Evolutionary conservation across 108 stramenopile species (phyloP).

Genomic region (Schizochytrium sp.): DNA sequence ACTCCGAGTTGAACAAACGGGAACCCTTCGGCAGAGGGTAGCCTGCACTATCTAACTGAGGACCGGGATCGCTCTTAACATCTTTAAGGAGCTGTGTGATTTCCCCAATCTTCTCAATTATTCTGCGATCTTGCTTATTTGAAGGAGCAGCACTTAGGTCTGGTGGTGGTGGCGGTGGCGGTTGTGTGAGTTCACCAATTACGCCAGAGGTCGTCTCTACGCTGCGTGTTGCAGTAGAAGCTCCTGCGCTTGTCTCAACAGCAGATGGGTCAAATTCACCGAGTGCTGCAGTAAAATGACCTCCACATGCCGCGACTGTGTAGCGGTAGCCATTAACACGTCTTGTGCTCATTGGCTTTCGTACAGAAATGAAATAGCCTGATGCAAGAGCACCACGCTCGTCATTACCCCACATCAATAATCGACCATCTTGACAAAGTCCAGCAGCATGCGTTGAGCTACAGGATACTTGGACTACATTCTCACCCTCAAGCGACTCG

Average conservation of each 20-base stretch:
- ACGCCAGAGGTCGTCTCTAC: too few species aligned
- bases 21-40: conserved; percentile 7
- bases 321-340: neutral
- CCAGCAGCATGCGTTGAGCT: conserved; percentile 14
- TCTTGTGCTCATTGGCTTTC: neutral
- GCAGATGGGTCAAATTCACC: neutral
- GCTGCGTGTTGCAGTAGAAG: too few species aligned
- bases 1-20: neutral
- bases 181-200: too few species aligned
- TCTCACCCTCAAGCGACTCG: neutral
- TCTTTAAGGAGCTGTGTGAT: neutral
- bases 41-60: neutral
- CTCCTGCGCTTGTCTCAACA: too few species aligned
- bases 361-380: neutral
- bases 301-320: conserved; percentile 4
- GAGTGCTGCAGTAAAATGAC: neutral
- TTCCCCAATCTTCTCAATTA: neutral
- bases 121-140: neutral
- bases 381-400: neutral
- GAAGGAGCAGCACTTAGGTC: too few species aligned
- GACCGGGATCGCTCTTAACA: neutral
- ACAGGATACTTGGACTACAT: neutral
- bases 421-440: neutral
- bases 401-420: conserved; percentile 22
- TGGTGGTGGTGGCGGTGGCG: too few species aligned